Conservation (phyloP, 139 green algal genomes). For the Asterochloris erici region DNA sequence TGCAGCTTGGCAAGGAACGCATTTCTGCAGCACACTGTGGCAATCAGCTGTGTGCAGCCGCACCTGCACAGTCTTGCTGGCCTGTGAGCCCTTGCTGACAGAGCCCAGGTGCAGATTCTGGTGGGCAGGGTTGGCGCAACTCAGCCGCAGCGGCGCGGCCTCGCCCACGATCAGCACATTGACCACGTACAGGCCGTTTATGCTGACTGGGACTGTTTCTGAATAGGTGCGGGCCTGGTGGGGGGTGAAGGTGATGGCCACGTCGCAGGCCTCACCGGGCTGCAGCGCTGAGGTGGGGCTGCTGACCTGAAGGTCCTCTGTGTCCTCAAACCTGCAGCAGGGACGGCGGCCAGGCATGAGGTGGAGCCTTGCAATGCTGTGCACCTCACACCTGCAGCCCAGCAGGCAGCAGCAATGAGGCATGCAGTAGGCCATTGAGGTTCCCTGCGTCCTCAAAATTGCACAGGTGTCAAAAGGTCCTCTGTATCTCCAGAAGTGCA, state of each 20-base stretch:
- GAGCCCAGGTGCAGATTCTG: constrained; percentile 56
- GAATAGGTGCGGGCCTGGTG: constrained; percentile 23
- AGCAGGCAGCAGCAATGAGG: too few species aligned
- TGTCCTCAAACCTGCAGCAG: constrained; percentile 40
- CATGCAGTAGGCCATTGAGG: too few species aligned
- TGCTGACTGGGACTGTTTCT: constrained; percentile 49
- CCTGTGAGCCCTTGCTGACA: constrained; percentile 15
- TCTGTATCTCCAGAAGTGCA: too few species aligned
- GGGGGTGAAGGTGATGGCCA: constrained; percentile 59
- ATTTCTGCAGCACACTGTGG: too few species aligned
- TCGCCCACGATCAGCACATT: constrained; percentile 57
- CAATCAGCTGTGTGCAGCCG: too few species aligned
- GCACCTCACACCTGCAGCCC: too few species aligned
- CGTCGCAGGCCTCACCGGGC: constrained; percentile 47
- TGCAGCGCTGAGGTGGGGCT: constrained; percentile 43
- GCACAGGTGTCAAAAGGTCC: too few species aligned
- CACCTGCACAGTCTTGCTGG: constrained; percentile 16
- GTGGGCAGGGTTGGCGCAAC: constrained; percentile 54
- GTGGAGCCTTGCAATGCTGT: too few species aligned
- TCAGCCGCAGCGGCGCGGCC: constrained; percentile 54
- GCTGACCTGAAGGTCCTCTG: constrained; percentile 34
- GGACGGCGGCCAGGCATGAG: too few species aligned
- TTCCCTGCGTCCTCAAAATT: too few species aligned
- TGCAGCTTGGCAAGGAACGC: too few species aligned
- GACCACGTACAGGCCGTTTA: constrained; percentile 76